Evolutionary conservation across 1,284 basidiomycete genomes (phyloP), one percentile per base, ranked within the genome.

Genomic region (Ganoderma meredithae): DNA sequence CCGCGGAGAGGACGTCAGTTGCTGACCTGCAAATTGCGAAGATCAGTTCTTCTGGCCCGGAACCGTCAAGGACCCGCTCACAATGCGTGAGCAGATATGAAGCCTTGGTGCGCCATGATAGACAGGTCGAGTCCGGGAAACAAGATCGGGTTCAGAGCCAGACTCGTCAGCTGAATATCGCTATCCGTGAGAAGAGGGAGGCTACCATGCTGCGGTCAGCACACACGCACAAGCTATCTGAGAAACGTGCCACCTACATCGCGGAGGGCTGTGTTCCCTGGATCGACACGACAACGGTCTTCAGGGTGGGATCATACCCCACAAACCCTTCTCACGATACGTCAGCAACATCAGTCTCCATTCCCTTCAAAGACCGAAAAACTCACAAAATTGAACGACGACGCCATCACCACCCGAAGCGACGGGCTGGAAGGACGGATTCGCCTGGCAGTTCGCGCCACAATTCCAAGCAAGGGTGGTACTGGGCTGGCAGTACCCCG

Each of bases 381-480:
- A 25, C 82, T 76, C 65, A 84, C 84, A 86, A 63, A 77, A 88
- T 73, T 90, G 90, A 0, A 82, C 77, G 3, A 49, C 59, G 15
- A 72, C 68, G 1, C 88, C 89, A 72, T 92, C 84, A 1, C 90
- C 90, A 31, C 90, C 91, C 0, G 88, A 83, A 9, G 88, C 89
- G 6, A 87, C 78, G 1, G 88, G 86, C 17, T 82, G 61, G 74
- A 91, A 92, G 8, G 75, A 79, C 1, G 86, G 73, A 71, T 88
- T 90, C 7, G 83, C 85, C 33, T 83, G 65, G 73, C 90, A 92
- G 67, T 73, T 72, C 41, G 72, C 12, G 22, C 47, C 90, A 77
- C 90, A 91, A 49, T 76, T 78, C 90, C 90, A 92, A 10, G 81
- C 76, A 25, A 83, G 70, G 7, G 86, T 88, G 36, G 73, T 68